Percentiles rank a stretch among this genome's conserved stretches.
phyloP scores from a whole-genome alignment of 73 alveolate species.

The Paramecium sexaurelia region DNA sequence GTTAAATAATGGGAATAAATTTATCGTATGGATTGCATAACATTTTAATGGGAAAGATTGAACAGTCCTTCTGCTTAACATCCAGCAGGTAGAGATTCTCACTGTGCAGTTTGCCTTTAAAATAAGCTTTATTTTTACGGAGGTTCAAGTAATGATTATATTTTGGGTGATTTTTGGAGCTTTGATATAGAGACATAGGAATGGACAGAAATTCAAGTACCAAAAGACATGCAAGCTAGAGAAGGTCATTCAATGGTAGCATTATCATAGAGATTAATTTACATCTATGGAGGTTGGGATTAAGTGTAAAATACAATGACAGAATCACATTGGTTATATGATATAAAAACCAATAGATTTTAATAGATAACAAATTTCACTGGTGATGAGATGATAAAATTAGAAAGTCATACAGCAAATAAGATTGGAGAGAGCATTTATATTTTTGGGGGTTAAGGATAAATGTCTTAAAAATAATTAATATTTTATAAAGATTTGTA shows the following conservation, averaged over 20 bases:
- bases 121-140: conserved; percentile 61
- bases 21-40: conserved; percentile 61
- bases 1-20: conserved; percentile 32
- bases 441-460: conserved; percentile 63
- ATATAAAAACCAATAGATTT: not conserved
- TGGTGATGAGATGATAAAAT: conserved; percentile 36
- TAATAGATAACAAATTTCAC: not conserved
- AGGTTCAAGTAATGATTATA: conserved; percentile 54
- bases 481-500: conserved; percentile 60
- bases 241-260: conserved; percentile 68
- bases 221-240: conserved; percentile 33
- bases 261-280: conserved; percentile 12
- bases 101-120: conserved; percentile 18
- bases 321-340: conserved; percentile 42
- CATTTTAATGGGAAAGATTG: conserved; percentile 62
- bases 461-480: not conserved
- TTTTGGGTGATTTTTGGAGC: conserved; percentile 64
- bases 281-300: conserved; percentile 65
- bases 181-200: conserved; percentile 63
- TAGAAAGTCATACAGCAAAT: conserved; percentile 62
- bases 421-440: conserved; percentile 48
- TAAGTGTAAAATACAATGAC: conserved; percentile 35
- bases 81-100: conserved; percentile 67
- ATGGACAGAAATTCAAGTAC: conserved; percentile 5
- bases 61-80: conserved; percentile 32